Evolutionary conservation across 768 basidiomycete genomes (phyloP), one percentile per base, ranked within the genome.

Genomic region (Rhizopogon vesiculosus): DNA sequence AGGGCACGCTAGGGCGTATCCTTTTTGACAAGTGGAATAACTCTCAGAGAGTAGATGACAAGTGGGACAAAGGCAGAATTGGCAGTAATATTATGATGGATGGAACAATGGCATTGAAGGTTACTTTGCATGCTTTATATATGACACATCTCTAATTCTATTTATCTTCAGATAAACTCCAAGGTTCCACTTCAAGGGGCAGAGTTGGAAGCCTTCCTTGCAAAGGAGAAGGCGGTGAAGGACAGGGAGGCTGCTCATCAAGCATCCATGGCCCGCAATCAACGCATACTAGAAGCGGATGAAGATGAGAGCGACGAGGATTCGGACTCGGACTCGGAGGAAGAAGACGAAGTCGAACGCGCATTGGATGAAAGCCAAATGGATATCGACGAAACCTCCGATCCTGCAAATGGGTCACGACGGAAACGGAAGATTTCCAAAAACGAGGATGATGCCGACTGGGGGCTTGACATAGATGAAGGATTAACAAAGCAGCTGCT

Each of bases 281-380:
- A 92, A 62, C 84, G 89, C 35, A 86, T 97, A 78, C 80, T 97
- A 19, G 94, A 98, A 73, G 96, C 95, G 0, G 94, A 96, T 66
- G 93, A 93, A 65, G 93, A 87, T 56, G 92, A 91, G 44, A 87
- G 81, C 38, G 92, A 88, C 55, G 69, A 70, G 42, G 83, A 89
- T 55, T 85, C 82, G 0, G 89, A 87, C 56, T 77, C 78, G 1
- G 85, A 86, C 53, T 74, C 74, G 10, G 83, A 82, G 13, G 83
- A 86, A 33, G 89, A 89, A 61, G 75, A 77, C 59, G 79, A 77
- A 57, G 85, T 86, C 7, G 75, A 81, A 56, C 76, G 79, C 39
- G 76, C 80, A 1, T 72, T 90, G 16, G 76, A 77, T 35, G 81
- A 76, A 15, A 77, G 79, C 45, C 60, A 63, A 9, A 78, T 80